Conservation (phyloP, 371 early-diverging fungal genomes). For the Nematocida sp. region DNA sequence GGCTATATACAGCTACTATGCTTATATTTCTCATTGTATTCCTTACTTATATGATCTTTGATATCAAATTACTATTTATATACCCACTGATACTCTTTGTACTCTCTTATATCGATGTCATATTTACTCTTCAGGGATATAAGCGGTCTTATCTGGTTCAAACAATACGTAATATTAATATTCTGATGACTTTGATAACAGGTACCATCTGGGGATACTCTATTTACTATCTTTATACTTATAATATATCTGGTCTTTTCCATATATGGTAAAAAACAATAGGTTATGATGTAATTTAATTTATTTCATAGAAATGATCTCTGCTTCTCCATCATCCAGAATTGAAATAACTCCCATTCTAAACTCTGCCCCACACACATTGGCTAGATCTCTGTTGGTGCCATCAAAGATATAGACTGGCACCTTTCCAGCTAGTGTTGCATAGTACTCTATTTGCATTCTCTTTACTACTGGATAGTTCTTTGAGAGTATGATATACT, state of each 20-base stretch:
- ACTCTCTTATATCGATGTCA: too few species aligned
- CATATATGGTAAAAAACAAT: constrained; percentile 3
- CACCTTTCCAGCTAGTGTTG: constrained; percentile 59
- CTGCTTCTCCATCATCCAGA: constrained; percentile 65
- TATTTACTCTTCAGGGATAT: too few species aligned
- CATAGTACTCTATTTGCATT: constrained; percentile 64
- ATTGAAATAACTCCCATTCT: constrained; percentile 64
- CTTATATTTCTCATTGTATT: too few species aligned
- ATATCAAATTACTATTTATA: too few species aligned
- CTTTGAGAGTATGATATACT: constrained; percentile 60
- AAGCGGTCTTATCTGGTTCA: too few species aligned
- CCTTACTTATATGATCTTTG: too few species aligned
- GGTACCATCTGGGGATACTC: too few species aligned
- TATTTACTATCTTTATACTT: background rate
- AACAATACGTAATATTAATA: too few species aligned
- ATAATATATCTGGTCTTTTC: too few species aligned
- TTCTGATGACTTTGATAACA: too few species aligned
- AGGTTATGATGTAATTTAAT: background rate
- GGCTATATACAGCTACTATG: too few species aligned
- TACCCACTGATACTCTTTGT: too few species aligned
- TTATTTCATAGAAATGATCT: constrained; percentile 52
- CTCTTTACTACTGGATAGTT: constrained; percentile 62
- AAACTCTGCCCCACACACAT: constrained; percentile 53
- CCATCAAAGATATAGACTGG: constrained; percentile 64
- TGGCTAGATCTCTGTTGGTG: constrained; percentile 62